Conservation (phyloP, 257 asterid species). For the Fraxinus anomala region DNA sequence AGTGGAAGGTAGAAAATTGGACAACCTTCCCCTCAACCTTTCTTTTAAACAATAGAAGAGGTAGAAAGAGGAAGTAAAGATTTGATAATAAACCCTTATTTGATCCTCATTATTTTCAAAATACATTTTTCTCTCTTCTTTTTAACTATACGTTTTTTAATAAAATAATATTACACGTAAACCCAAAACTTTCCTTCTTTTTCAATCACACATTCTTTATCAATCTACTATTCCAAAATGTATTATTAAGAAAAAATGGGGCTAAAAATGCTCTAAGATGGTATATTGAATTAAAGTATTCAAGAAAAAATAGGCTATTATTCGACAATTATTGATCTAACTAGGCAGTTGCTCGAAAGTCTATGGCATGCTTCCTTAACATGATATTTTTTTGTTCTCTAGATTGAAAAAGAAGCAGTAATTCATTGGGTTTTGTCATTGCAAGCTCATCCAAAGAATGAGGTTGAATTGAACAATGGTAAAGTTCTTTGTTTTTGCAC, state of each 20-base stretch:
- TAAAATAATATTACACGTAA: too few relatives aligned
- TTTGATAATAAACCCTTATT: not conserved
- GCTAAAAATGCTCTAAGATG: not conserved
- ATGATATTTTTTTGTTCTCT: not conserved
- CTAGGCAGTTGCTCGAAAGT: not conserved
- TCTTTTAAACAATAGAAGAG: not conserved
- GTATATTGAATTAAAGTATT: not conserved
- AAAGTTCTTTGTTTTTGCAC: constrained; percentile 26
- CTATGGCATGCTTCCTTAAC: not conserved
- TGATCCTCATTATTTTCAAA: too few relatives aligned
- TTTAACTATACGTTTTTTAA: too few relatives aligned
- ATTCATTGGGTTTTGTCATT: constrained; percentile 84
- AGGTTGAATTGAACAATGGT: constrained; percentile 59
- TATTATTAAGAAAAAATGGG: too few relatives aligned
- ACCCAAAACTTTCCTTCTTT: too few relatives aligned
- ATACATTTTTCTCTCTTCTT: too few relatives aligned
- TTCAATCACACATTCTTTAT: too few relatives aligned
- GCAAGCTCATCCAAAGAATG: constrained; percentile 71
- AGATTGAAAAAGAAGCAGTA: constrained; percentile 81
- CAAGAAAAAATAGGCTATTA: not conserved
- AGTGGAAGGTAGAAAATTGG: not conserved
- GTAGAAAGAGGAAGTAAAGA: not conserved
- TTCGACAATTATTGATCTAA: not conserved
- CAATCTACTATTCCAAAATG: too few relatives aligned
- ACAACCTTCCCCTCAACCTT: not conserved